Conservation (phyloP, 768 basidiomycete species). For the Collybia nuda region DNA sequence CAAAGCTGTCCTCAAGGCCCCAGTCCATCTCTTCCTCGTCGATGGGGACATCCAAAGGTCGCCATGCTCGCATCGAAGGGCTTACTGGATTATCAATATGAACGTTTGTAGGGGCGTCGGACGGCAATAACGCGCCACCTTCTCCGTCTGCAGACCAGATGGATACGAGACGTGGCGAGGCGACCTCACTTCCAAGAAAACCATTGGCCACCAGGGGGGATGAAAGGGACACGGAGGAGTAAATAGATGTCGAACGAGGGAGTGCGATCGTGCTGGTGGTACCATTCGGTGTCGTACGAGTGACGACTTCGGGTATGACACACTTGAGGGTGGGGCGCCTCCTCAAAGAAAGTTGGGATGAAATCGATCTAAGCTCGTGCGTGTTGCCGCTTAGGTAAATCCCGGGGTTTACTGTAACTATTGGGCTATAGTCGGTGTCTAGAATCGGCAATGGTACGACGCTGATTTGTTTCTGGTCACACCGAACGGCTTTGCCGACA, state of each 20-base stretch:
- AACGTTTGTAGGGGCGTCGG: slow-evolving; percentile 4
- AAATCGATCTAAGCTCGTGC: neutral
- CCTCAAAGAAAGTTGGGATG: neutral
- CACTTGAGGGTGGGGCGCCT: slow-evolving; percentile 20
- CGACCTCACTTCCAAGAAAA: slow-evolving; percentile 1
- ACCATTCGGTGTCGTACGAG: slow-evolving; percentile 19
- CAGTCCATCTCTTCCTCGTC: slow-evolving; percentile 22
- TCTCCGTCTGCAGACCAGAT: slow-evolving; percentile 12
- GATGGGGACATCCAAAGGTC: slow-evolving; percentile 24
- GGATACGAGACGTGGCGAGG: slow-evolving; percentile 13
- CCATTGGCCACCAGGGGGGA: slow-evolving; percentile 3
- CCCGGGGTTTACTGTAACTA: slow-evolving; percentile 9
- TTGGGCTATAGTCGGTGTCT: slow-evolving; percentile 23
- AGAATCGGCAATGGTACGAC: slow-evolving; percentile 34
- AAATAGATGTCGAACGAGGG: neutral
- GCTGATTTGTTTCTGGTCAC: slow-evolving; percentile 39
- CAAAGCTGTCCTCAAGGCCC: slow-evolving; percentile 13
- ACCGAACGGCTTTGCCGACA: slow-evolving; percentile 37
- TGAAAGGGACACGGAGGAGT: slow-evolving; percentile 5
- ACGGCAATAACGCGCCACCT: slow-evolving; percentile 8
- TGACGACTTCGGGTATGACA: slow-evolving; percentile 23
- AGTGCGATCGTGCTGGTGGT: slow-evolving; percentile 13
- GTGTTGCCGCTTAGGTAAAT: slow-evolving; percentile 4
- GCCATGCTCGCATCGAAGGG: slow-evolving; percentile 9
- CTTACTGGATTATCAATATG: slow-evolving; percentile 7